phyloP scores from a whole-genome alignment of 192 early-diverging fungal genomes.

The Dimargaris cristalligena region DNA sequence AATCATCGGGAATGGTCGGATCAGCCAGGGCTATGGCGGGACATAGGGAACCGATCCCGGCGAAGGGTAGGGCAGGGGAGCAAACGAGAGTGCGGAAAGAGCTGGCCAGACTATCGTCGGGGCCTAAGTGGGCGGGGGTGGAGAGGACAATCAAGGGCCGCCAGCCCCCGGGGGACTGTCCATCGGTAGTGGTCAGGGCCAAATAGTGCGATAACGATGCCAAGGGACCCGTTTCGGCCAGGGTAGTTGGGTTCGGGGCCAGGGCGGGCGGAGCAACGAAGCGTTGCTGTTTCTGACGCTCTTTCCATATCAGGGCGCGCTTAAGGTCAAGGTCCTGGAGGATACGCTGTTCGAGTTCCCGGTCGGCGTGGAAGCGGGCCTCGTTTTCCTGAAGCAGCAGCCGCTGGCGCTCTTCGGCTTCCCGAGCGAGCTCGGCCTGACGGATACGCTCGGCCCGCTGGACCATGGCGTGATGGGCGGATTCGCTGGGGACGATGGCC shows the following conservation, averaged over 20 bases:
- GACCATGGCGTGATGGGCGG: slow-evolving; percentile 28
- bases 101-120: neutral
- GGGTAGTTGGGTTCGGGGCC: slow-evolving; percentile 21
- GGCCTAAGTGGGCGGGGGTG: slow-evolving; percentile 22
- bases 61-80: slow-evolving; percentile 14
- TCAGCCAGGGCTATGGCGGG: slow-evolving; percentile 25
- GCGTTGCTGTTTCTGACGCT: slow-evolving; percentile 17
- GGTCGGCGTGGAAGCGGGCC: neutral
- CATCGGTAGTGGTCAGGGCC: no score
- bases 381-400: neutral
- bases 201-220: slow-evolving; percentile 11
- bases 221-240: slow-evolving; percentile 23
- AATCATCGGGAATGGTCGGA: slow-evolving; percentile 27
- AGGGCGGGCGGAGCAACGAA: slow-evolving; percentile 18
- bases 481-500: no score
- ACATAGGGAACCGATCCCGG: slow-evolving; percentile 16
- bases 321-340: slow-evolving; percentile 22
- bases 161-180: slow-evolving; percentile 3
- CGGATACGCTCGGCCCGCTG: slow-evolving; percentile 18
- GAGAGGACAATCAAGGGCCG: slow-evolving; percentile 7
- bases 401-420: neutral
- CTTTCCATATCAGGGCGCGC: slow-evolving; percentile 11
- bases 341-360: slow-evolving; percentile 22
- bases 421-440: slow-evolving; percentile 15
- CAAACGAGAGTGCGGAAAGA: slow-evolving; percentile 20